A percentile compares a stretch with the other conserved stretches of the same genome.
phyloP scores from a whole-genome alignment of 352 stramenopile genomes.

The Phytophthora ohioensis region DNA sequence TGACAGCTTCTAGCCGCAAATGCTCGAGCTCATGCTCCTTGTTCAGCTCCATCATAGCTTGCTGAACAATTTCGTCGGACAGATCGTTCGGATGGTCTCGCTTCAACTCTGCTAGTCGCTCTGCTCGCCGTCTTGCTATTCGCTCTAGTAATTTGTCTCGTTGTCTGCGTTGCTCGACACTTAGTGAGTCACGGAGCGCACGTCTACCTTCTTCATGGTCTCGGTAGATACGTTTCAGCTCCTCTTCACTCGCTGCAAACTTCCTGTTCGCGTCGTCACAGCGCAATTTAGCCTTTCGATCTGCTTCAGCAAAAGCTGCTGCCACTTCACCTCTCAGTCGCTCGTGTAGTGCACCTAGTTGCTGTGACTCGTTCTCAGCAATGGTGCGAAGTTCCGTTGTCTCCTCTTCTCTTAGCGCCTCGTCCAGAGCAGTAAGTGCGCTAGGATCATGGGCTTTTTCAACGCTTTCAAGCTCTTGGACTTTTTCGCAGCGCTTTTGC shows the following conservation, averaged over 20 bases:
- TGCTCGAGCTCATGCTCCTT: constrained; percentile 35
- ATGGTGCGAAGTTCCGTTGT: constrained; percentile 7
- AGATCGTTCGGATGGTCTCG: constrained; percentile 11
- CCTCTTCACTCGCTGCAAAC: constrained; percentile 18
- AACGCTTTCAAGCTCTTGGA: constrained; percentile 14
- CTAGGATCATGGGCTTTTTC: background rate
- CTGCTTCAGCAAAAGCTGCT: constrained; percentile 27
- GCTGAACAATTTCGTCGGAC: constrained; percentile 13
- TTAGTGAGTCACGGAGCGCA: constrained; percentile 31
- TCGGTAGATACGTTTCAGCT: constrained; percentile 28
- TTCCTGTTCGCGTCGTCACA: constrained; percentile 21
- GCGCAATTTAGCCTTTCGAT: constrained; percentile 20
- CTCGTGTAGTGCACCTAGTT: constrained; percentile 22
- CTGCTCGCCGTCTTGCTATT: constrained; percentile 26
- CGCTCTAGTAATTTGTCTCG: constrained; percentile 48
- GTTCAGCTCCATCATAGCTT: constrained; percentile 17
- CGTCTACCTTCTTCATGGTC: constrained; percentile 36
- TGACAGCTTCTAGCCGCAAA: constrained; percentile 28
- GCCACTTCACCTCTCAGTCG: constrained; percentile 18
- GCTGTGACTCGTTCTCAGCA: constrained; percentile 13
- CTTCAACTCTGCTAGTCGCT: constrained; percentile 26
- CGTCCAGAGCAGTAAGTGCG: constrained; percentile 20
- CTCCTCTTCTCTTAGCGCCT: constrained; percentile 16
- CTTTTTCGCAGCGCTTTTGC: constrained; percentile 16
- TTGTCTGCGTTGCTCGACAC: constrained; percentile 42